Base-by-base conservation (phyloP, 139 green algal species). In the Tetraselmis striata region DNA sequence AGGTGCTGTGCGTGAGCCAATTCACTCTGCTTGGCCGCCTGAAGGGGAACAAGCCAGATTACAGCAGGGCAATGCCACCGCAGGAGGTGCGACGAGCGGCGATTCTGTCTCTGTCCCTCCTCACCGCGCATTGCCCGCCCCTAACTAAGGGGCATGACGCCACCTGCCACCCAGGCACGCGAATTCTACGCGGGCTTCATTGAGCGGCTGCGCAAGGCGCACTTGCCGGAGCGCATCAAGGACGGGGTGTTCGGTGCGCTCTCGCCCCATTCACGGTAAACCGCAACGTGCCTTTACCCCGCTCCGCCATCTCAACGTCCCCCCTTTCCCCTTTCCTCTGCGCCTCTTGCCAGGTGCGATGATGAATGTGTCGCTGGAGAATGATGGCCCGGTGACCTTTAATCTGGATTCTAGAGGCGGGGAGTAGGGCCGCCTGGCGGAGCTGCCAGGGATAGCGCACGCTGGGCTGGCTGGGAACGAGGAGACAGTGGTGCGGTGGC, bases 11-110 rank as follows among this genome's bases (percentile, higher is more conserved):
- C 76, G 93, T 96, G 2, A 90, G 83, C 79, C 93, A 96, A 79
- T 96, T 96, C 81, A 96, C 93, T 1, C 85, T 96, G n/a, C 92
- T 91, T 74, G 91, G 85, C 18, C 80, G 88, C 1, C 27, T 94
- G 11, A 89, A 94, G 67, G 91, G 91, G 27, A 93, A 93, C 77
- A 97, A 96, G 82, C 92, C 90, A 23, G 93, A 96, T 78, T 96
- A 86, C 83, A 88, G 85, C 77, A 85, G 90, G 32, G 93, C 93
- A 0, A 97, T 96, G 93, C 80, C 78, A 1, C 87, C 90, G 1
- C 32, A 86, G 59, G 30, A 89, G 87, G 89, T 90, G 74, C 1
- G 79, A 0, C 30, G 22, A 30, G 0, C 25, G 31, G 0, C 29
- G 77, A 5, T 67, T 0, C 0, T 31, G 18, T 74, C 0, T 77